Evolutionary conservation across 2,329 filamentous ascomycete genomes (phyloP), one percentile per base, ranked within the genome.

Genomic region (Sodiomyces alkalinus): DNA sequence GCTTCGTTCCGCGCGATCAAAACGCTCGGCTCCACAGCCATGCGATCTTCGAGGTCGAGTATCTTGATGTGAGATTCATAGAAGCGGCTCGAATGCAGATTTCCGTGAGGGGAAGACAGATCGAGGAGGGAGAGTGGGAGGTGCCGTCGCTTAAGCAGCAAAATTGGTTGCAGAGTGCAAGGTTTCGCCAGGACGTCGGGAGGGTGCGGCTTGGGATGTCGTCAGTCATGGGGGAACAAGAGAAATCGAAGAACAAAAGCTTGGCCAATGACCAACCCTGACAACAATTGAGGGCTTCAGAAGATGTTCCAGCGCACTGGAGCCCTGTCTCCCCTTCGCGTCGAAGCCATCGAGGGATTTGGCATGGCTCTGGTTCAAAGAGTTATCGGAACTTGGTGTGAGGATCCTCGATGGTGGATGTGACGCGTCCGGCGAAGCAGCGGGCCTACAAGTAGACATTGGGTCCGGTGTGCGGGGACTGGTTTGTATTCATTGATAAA

Each of bases 41-140:
- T 59, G n/a, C 68, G 69, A 30, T 58, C 64, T 48, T 74, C 69
- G 22, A 72, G 60, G 36, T 79, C 74, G 34, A 80, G 53, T 32
- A 74, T 67, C 36, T 68, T 67, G 40, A 79, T 60, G 37, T 64
- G 59, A 6, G 69, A 68, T 39, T 74, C 68, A 44, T 71, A 78
- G 25, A 67, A 58, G 27, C 66, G 65, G 27, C 62, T 64, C 15
- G 55, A 55, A 10, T 63, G 55, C 14, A 72, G 55, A 13, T 62
- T 61, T 38, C 58, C 61, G 20, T 56, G 54, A 7, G 62, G 60
- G 8, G 57, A 49, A 14, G 55, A 48, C 21, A 73, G 58, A 41
- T 79, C 74, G 32, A 80, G 62, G 38, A 49, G 66, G 2, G 71
- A 68, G n/a, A 80, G 53, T 5, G 67, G 56, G 5, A 80, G 56